Conservation (phyloP, 352 stramenopile genomes). For the Globisporangium emineosum region DNA sequence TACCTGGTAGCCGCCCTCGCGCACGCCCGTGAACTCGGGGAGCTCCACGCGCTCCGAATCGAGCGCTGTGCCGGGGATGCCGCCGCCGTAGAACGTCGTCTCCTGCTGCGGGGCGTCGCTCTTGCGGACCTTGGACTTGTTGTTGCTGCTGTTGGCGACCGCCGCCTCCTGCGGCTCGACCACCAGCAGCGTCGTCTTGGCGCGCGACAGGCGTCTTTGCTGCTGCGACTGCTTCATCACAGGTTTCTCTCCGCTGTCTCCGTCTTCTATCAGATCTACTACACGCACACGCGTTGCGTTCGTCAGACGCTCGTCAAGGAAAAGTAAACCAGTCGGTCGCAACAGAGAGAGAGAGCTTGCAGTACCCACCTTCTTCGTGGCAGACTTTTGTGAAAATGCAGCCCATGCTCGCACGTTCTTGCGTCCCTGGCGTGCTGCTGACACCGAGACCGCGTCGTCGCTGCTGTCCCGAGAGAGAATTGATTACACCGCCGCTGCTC, state of each 20-base stretch:
- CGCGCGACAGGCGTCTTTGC: conserved; percentile 26
- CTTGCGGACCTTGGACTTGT: conserved; percentile 5
- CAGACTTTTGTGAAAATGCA: conserved; percentile 24
- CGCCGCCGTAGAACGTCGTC: conserved; percentile 47
- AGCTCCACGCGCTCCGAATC: conserved; percentile 52
- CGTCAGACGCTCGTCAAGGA: not conserved
- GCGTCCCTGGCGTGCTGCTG: not conserved
- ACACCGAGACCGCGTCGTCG: not conserved
- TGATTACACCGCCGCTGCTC: not conserved
- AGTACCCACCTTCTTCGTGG: conserved; percentile 14
- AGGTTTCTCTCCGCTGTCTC: conserved; percentile 12
- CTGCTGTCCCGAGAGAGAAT: not conserved
- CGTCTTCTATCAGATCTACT: conserved; percentile 14
- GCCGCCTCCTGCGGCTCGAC: conserved; percentile 19
- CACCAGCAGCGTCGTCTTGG: conserved; percentile 39
- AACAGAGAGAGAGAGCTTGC: not conserved
- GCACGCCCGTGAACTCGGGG: conserved; percentile 59
- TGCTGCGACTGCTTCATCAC: conserved; percentile 3
- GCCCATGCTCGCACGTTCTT: conserved; percentile 14
- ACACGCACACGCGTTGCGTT: no score
- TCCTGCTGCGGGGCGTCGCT: conserved; percentile 16
- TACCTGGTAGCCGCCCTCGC: conserved; percentile 44
- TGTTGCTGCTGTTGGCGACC: conserved; percentile 4
- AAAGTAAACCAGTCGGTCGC: no score
- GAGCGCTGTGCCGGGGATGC: conserved; percentile 64